Conservation (phyloP, 2,329 filamentous ascomycete genomes). For the Fusarium kyushuense region DNA sequence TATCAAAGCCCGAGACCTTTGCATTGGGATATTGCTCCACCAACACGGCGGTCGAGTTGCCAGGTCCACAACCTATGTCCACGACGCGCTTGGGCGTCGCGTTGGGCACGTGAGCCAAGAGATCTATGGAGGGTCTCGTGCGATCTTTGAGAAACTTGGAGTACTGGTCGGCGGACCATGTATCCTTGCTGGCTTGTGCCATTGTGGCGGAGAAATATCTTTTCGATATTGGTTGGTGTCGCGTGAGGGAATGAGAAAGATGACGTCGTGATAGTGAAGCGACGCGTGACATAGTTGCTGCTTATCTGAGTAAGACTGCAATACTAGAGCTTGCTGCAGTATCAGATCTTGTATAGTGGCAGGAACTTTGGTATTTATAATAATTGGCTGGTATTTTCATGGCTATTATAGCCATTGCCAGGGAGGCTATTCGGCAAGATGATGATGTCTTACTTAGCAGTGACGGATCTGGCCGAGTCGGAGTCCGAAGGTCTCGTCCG, state of each 20-base stretch:
- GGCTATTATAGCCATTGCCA: not conserved
- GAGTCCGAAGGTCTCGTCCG: conserved; percentile 10
- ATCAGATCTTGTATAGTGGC: not conserved
- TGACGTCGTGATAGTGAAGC: conserved; percentile 17
- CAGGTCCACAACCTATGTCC: conserved; percentile 71
- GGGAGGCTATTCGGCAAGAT: conserved; percentile 1
- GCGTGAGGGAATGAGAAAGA: conserved; percentile 6
- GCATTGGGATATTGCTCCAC: conserved; percentile 61
- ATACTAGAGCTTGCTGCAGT: not conserved
- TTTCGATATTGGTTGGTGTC: not conserved
- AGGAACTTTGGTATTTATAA: not conserved
- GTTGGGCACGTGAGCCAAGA: conserved; percentile 61
- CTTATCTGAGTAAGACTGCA: rapidly evolving
- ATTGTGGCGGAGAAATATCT: conserved; percentile 16
- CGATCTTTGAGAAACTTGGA: conserved; percentile 66
- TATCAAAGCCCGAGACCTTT: conserved; percentile 64
- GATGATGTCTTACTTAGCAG: not conserved
- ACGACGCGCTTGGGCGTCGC: conserved; percentile 59
- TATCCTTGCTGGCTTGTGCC: conserved; percentile 36
- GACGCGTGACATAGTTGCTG: conserved; percentile 4
- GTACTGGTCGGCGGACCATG: conserved; percentile 68
- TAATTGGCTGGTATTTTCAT: not conserved
- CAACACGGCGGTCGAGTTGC: conserved; percentile 67
- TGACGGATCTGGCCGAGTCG: conserved; percentile 16
- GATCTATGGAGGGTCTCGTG: conserved; percentile 65